Percentiles rank a stretch among this genome's conserved stretches.
phyloP scores from a whole-genome alignment of 1,284 basidiomycete genomes.

The Moesziomyces parantarcticus region DNA sequence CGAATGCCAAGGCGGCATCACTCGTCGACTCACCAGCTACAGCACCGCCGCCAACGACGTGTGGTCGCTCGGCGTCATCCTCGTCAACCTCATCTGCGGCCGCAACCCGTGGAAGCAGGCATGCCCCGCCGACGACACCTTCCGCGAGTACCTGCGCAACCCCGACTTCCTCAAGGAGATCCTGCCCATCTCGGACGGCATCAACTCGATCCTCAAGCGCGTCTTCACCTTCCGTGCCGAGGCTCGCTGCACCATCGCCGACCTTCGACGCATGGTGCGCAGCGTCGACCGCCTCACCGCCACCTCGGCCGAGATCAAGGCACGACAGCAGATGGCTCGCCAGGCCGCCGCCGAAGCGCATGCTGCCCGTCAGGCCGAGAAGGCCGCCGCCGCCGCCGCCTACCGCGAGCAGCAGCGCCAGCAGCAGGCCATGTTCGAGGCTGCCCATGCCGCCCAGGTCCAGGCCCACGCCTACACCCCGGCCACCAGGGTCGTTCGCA shows the following conservation, averaged over 20 bases:
- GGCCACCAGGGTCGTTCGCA: constrained; percentile 23
- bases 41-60: constrained; percentile 80
- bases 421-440: constrained; percentile 40
- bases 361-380: constrained; percentile 44
- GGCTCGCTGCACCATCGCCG: constrained; percentile 55
- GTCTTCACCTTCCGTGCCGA: constrained; percentile 64
- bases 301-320: constrained; percentile 53
- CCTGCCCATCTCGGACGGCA: constrained; percentile 64
- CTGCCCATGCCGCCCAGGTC: constrained; percentile 24
- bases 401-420: constrained; percentile 35
- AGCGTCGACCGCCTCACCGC: constrained; percentile 63
- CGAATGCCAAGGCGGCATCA: constrained; percentile 89
- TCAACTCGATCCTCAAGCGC: constrained; percentile 63
- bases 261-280: constrained; percentile 57
- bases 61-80: constrained; percentile 91
- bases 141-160: constrained; percentile 69
- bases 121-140: constrained; percentile 77
- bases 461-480: constrained; percentile 21
- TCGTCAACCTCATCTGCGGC: constrained; percentile 89
- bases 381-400: constrained; percentile 35
- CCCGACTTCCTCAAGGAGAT: constrained; percentile 65
- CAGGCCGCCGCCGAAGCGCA: constrained; percentile 40
- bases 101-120: constrained; percentile 89
- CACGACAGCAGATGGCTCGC: constrained; percentile 42
- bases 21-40: constrained; percentile 73